Evolutionary conservation across 225 moss, liverwort and hornwort genomes (phyloP), one percentile per base, ranked within the genome.

Genomic region (Straminergon stramineum): DNA sequence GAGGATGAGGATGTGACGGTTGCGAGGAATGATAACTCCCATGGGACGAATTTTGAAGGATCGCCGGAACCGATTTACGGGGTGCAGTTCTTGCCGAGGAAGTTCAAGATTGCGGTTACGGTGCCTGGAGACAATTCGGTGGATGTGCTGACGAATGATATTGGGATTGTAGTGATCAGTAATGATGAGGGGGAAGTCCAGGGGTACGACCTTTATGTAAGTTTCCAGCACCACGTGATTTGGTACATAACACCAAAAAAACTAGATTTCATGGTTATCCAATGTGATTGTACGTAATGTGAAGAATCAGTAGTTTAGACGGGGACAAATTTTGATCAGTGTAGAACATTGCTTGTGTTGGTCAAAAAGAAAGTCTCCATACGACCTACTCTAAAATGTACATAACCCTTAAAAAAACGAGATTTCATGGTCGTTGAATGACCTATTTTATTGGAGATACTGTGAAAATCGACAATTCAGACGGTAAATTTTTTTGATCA

Each of bases 21-120:
- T 77, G 97, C 97, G n/a, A 91, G 95, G 56, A 95, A 93, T 35
- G 93, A 94, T 27, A 95, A 96, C 79, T 91, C 95, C 7, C 91
- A 95, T 37, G 96, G 96, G 8, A 93, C 91, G 17, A 96, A 91
- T 84, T 95, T 97, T 75, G 96, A 95, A 80, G 85, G 90, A 17
- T 97, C 94, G 37, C 97, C 97, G 14, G 97, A 97, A 81, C 97
- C 97, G 7, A 97, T 97, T 51, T 97, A 97, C 60, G 97, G 97
- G 4, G 75, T 89, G 67, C 93, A 94, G 89, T 97, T 94, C 89
- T 89, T 97, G 61, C 97, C 97, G 19, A 84, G 97, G 75, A 97
- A 97, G 91, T 97, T 97, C 62, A 97, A 97, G 87, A 95, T 97
- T 81, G 97, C 97, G 19, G 91, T 97, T 43, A 96, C 97, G 27